Percentiles rank a stretch among this genome's conserved stretches.
Evolutionary conservation across 176 grass and related monocot species (phyloP).

Genomic region (Carex myosuroides): DNA sequence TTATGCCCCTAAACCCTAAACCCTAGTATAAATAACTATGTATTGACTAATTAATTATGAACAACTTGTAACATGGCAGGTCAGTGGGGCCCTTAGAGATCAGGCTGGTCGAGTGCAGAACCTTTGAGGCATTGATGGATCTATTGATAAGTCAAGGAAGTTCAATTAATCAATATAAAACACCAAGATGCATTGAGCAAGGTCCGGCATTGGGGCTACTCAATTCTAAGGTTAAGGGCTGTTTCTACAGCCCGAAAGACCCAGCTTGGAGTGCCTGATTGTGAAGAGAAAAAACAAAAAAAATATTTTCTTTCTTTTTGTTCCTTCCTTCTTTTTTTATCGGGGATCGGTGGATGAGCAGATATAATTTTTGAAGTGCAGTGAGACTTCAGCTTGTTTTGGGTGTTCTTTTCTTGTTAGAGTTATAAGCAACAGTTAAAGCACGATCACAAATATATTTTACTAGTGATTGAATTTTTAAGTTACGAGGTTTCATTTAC

Average conservation of each 20-base stretch:
- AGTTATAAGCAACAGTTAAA: not conserved
- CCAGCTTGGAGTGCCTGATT: constrained; percentile 40
- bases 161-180: constrained; percentile 90
- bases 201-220: constrained; percentile 43
- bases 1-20: not conserved
- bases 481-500: not conserved
- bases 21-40: not conserved
- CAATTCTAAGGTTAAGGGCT: constrained; percentile 39
- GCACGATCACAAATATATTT: not conserved
- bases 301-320: not conserved
- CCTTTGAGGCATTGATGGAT: constrained; percentile 75
- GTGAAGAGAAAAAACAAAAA: not conserved
- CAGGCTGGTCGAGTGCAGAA: constrained; percentile 46
- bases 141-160: constrained; percentile 59
- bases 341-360: not conserved
- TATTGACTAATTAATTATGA: not conserved
- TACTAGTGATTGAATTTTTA: not conserved
- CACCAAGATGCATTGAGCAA: constrained; percentile 53
- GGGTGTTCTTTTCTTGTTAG: not conserved
- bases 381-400: not conserved
- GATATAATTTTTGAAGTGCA: not conserved
- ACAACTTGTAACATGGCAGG: constrained; percentile 1
- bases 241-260: constrained; percentile 55
- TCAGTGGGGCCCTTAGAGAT: constrained; percentile 67
- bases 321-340: not conserved